A percentile compares a stretch with the other conserved stretches of the same genome.
Evolutionary conservation across 2,329 filamentous ascomycete genomes (phyloP).

Genomic region (Triangularia setosa): DNA sequence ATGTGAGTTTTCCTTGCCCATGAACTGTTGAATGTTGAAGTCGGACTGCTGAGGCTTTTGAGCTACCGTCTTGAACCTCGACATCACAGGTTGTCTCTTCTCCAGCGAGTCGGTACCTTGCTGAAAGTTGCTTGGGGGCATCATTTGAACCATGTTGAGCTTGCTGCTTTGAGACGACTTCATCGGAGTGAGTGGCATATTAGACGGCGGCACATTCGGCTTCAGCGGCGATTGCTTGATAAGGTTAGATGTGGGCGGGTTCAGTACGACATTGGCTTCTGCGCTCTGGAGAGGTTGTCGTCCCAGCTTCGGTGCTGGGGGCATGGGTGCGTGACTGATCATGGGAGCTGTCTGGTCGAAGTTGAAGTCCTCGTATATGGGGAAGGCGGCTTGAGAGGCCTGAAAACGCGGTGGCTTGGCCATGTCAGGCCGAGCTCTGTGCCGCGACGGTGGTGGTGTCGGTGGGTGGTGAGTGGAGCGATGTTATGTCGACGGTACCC

Average conservation of each 20-base stretch:
- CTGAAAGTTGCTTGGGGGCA: slow-evolving; percentile 54
- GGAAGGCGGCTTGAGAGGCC: slow-evolving; percentile 41
- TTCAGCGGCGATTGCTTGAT: slow-evolving; percentile 68
- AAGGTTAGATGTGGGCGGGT: slow-evolving; percentile 49
- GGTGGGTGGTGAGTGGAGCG: slow-evolving; percentile 7
- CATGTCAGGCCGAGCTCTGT: slow-evolving; percentile 43
- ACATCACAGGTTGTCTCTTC: slow-evolving; percentile 60
- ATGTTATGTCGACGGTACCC: not conserved
- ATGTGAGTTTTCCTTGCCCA: slow-evolving; percentile 56
- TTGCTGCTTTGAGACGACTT: slow-evolving; percentile 51
- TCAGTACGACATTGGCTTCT: slow-evolving; percentile 62
- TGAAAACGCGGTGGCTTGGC: slow-evolving; percentile 49
- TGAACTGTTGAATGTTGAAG: slow-evolving; percentile 31
- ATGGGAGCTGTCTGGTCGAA: slow-evolving; percentile 44
- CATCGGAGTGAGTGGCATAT: slow-evolving; percentile 59
- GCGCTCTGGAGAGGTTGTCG: slow-evolving; percentile 47
- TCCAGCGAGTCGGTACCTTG: slow-evolving; percentile 63
- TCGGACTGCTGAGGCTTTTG: slow-evolving; percentile 48
- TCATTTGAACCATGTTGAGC: slow-evolving; percentile 64
- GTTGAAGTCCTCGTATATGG: slow-evolving; percentile 51
- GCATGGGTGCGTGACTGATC: slow-evolving; percentile 56
- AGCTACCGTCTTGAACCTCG: slow-evolving; percentile 54
- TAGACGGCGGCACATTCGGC: slow-evolving; percentile 48
- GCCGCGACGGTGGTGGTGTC: slow-evolving; percentile 9
- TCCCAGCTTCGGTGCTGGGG: slow-evolving; percentile 44